Base-by-base conservation (phyloP, 306 rosid species). In the Vigna angularis region DNA sequence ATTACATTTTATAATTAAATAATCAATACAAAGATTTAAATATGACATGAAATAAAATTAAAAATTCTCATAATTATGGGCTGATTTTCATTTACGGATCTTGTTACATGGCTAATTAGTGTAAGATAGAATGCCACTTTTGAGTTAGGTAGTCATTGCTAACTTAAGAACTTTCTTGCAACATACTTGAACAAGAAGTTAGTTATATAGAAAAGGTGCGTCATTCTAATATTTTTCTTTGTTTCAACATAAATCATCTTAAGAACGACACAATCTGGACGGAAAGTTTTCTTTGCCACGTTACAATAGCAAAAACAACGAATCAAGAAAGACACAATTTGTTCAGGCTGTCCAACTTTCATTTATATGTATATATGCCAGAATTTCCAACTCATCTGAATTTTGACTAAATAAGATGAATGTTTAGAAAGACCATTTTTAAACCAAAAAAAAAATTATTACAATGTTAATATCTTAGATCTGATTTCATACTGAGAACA, bases 111-210 rank as follows among this genome's bases (percentile, higher is more conserved):
- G 47, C 28, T 50, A 77, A 72, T 73, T 9, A 42, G 13, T 42
- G 34, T 47, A 48, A 74, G 78, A 68, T 78, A 63, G 56, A 24
- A 74, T 38, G 73, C 65, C 49, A 30, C 36, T 67, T 14, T 34
- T 42, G 16, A 76, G 82, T 79, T 87, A 78, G 78, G 77, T 77
- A 62, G 78, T 7, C 73, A 79, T 76, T 55, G 55, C 85, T 80
- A 77, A 84, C 81, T 72, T 18, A 68, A 59, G 74, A 34, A 75
- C 63, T 82, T 82, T 48, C 78, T 74, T 81, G 71, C 32, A 74
- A 63, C 32, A 53, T 42, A 73, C 70, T 28, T 66, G 30, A 65
- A 49, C 50, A 14, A 11, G 64, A 14, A 11, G 64, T 34, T 59
- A 4, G 64, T 75, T 72, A 61, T 38, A 53, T 20, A 75, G 14